A percentile compares a stretch with the other conserved stretches of the same genome.
These are phyloP conservation scores for Asclepias syriaca DNA, from an alignment of 257 asterid species.

Conservation along the genomic window DNA sequence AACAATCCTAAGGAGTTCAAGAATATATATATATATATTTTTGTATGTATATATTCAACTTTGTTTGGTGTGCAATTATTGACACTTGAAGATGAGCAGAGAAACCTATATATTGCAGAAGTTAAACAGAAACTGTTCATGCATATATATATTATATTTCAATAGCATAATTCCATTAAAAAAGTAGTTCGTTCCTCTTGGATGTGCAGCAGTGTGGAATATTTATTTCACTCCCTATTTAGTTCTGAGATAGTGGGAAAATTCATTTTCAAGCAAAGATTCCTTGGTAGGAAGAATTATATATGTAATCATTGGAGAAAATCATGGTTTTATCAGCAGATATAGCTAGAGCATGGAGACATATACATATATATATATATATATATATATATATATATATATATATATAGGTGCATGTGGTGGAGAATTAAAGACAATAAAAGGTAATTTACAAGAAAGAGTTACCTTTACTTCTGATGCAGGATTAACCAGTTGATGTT, in stretches of 20 bases:
- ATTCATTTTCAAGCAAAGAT: neutral
- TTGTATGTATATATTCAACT: neutral
- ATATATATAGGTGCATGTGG: no score
- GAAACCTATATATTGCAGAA: constrained; percentile 10
- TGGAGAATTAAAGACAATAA: no score
- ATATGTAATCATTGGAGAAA: no score
- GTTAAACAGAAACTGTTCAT: constrained; percentile 1
- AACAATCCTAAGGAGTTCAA: neutral
- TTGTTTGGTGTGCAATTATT: neutral
- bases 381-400: no score
- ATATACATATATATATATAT: no score
- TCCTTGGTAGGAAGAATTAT: no score
- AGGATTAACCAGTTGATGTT: constrained; percentile 26
- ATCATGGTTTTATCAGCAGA: no score
- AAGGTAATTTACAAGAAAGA: no score
- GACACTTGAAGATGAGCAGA: constrained; percentile 2
- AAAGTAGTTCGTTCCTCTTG: constrained; percentile 39
- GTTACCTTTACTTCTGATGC: constrained; percentile 32
- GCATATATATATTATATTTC: neutral
- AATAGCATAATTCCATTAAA: constrained; percentile 33
- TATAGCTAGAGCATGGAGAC: no score
- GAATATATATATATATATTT: neutral
- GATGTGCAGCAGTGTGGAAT: constrained; percentile 6
- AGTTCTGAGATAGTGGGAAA: neutral
- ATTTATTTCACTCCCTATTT: neutral